phyloP scores from a whole-genome alignment of 352 stramenopile species.

The Blastocystis sp. region DNA sequence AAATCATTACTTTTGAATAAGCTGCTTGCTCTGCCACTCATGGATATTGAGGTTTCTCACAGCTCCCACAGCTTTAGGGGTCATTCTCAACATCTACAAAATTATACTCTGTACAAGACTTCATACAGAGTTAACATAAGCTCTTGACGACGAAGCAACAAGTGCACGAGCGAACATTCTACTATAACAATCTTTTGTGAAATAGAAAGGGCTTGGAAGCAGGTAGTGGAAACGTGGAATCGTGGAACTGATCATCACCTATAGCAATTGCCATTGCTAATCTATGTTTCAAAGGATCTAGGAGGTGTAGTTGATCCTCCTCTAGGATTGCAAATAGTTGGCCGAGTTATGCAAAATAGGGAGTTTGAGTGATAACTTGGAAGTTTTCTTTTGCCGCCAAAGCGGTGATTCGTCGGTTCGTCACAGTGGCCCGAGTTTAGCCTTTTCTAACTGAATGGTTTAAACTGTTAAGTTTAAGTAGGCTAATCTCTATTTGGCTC shows the following conservation, averaged over 20 bases:
- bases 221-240: constrained; percentile 40
- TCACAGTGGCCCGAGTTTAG: no score
- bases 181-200: constrained; percentile 21
- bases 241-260: not conserved
- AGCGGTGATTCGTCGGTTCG: no score
- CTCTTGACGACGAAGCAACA: constrained; percentile 28
- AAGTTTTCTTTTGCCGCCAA: no score
- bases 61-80: constrained; percentile 58
- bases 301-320: no score
- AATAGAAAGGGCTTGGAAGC: not conserved
- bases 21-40: constrained; percentile 86
- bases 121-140: constrained; percentile 44
- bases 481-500: no score
- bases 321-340: no score
- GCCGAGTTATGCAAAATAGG: no score
- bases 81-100: constrained; percentile 53
- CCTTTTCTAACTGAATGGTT: no score
- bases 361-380: no score
- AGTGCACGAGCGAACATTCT: constrained; percentile 53
- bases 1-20: constrained; percentile 83
- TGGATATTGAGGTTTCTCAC: constrained; percentile 82
- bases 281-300: not conserved
- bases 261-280: not conserved
- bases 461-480: no score
- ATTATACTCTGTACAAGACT: not conserved